Evolutionary conservation across 495 filamentous ascomycete genomes (phyloP).

Genomic region (Friedmanniomyces simplex): DNA sequence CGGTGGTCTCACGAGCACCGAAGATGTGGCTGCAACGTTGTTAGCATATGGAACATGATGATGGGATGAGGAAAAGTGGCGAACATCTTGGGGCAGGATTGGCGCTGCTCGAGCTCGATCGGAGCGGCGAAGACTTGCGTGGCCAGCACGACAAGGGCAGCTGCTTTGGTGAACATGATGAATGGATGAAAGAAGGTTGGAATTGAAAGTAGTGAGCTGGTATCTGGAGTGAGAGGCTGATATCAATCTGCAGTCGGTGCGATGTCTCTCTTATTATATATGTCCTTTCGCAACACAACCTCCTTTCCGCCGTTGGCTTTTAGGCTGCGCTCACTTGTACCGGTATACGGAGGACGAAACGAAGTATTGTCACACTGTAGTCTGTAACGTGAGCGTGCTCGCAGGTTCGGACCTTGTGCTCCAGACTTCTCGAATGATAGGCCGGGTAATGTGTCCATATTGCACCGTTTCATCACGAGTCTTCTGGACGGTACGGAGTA

Average conservation of each 20-base stretch:
- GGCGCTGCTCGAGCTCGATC: background rate
- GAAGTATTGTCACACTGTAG: too few species aligned
- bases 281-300: background rate
- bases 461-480: background rate
- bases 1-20: conserved; percentile 22
- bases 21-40: conserved; percentile 15
- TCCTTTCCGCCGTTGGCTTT: background rate
- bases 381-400: background rate
- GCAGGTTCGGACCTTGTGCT: background rate
- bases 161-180: conserved; percentile 3
- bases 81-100: conserved; percentile 6
- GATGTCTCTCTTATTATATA: too few species aligned
- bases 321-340: background rate
- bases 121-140: background rate
- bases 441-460: too few species aligned
- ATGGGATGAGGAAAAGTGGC: background rate
- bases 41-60: background rate
- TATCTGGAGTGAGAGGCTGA: too few species aligned
- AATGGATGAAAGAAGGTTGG: background rate
- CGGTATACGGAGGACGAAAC: background rate
- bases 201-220: too few species aligned
- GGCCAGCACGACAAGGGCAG: background rate
- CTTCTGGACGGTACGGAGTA: background rate
- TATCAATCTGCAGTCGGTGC: too few species aligned
- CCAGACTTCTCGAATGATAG: background rate